Evolutionary conservation across 139 green algal species (phyloP).

Genomic region (Edaphochlamys debaryana): DNA sequence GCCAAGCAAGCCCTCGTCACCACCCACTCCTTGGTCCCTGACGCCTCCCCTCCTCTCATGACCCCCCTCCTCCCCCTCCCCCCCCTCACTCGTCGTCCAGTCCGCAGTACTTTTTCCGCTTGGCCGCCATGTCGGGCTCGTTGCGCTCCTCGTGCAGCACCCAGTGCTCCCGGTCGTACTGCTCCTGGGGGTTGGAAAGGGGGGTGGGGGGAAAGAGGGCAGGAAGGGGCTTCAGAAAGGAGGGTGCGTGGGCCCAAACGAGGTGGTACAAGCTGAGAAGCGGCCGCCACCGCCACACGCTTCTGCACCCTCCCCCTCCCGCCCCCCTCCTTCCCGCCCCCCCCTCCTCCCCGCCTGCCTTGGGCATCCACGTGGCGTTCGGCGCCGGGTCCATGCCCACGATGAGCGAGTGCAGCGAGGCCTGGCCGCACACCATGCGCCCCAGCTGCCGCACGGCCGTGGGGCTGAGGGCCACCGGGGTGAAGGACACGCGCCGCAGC

Average conservation of each 20-base stretch:
- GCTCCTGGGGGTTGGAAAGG: not conserved
- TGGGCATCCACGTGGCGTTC: constrained; percentile 10
- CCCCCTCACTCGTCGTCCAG: constrained; percentile 18
- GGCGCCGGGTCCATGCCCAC: constrained; percentile 25
- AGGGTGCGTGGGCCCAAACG: not conserved
- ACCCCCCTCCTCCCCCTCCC: too few relatives aligned
- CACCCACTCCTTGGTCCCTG: too few relatives aligned
- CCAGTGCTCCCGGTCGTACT: constrained; percentile 16
- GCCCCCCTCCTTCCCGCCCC: too few relatives aligned
- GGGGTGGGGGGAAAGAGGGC: too few relatives aligned
- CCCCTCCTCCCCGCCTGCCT: too few relatives aligned
- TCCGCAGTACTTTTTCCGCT: constrained; percentile 10
- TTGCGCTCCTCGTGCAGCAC: constrained; percentile 23
- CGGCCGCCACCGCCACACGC: not conserved
- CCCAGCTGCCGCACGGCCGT: constrained; percentile 29
- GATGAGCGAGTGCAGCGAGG: not conserved
- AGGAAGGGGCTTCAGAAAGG: not conserved
- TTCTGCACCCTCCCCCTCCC: too few relatives aligned
- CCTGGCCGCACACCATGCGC: not conserved
- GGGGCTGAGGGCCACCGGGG: constrained; percentile 18
- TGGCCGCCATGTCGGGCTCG: constrained; percentile 29
- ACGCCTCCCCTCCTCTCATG: too few relatives aligned
- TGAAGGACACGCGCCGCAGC: constrained; percentile 11
- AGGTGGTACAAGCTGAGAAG: too few relatives aligned
- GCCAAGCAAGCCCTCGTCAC: too few relatives aligned